A percentile compares a stretch with the other conserved stretches of the same genome.
phyloP scores from a whole-genome alignment of 1,284 basidiomycete genomes.

The Sutorius eximius region DNA sequence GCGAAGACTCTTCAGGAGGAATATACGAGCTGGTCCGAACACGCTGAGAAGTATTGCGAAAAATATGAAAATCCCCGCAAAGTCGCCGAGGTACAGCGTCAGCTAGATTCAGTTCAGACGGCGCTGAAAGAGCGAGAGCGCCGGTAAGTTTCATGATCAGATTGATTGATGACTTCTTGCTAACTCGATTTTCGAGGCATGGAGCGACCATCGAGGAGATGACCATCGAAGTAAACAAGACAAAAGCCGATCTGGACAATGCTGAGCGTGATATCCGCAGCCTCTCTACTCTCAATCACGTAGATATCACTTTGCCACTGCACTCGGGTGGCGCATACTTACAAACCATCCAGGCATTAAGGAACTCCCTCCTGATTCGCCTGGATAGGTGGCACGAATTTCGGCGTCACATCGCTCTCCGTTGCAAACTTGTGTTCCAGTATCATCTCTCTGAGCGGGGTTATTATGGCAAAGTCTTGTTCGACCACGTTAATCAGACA shows the following conservation, averaged over 20 bases:
- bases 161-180: neutral
- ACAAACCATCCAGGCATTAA: slow-evolving; percentile 50
- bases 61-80: slow-evolving; percentile 59
- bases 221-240: slow-evolving; percentile 64
- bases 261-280: slow-evolving; percentile 62
- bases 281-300: slow-evolving; percentile 65
- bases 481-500: slow-evolving; percentile 73
- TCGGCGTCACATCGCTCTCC: slow-evolving; percentile 80
- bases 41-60: slow-evolving; percentile 64
- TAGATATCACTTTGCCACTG: slow-evolving; percentile 26
- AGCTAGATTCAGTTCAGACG: slow-evolving; percentile 61
- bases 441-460: slow-evolving; percentile 83
- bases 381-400: slow-evolving; percentile 83
- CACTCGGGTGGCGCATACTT: neutral
- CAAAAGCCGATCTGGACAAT: slow-evolving; percentile 53
- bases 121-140: slow-evolving; percentile 73
- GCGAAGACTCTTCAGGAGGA: slow-evolving; percentile 56
- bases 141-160: slow-evolving; percentile 42
- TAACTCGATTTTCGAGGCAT: slow-evolving; percentile 47
- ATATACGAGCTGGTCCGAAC: slow-evolving; percentile 63
- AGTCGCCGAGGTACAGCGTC: slow-evolving; percentile 55
- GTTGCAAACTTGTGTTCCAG: slow-evolving; percentile 83
- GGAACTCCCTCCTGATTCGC: slow-evolving; percentile 64
- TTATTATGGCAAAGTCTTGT: slow-evolving; percentile 81
- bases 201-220: slow-evolving; percentile 80